Evolutionary conservation across 2,329 filamentous ascomycete species (phyloP), one percentile per base, ranked within the genome.

Genomic region (Penicillium sclerotiorum): DNA sequence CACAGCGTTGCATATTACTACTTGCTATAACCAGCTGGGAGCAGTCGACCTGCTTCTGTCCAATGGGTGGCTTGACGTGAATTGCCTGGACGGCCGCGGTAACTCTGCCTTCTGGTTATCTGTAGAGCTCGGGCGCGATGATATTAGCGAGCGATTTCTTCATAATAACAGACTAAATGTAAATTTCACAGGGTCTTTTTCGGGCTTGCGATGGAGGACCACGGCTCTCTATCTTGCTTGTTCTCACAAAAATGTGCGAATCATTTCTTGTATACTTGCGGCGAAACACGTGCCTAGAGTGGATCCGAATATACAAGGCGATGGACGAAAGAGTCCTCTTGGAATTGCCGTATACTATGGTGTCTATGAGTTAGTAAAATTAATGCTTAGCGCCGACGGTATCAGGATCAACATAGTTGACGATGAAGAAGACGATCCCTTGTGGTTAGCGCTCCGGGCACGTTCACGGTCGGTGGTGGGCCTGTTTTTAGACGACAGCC

Each of bases 71-170:
- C 18, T 47, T 41, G 27, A 47, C 27, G 20, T 47, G 8, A 47
- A 47, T 47, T 40, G 36, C 25, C 18, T n/a, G 27, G 45, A 47
- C 45, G 12, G 27, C 36, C 7, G 7, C n/a, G 45, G 36, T 17
- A 47, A 40, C 25, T 23, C 45, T 33, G 36, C 36, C 27, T 47
- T 47, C 45, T 47, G 45, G 45, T 28, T 40, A 18, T 47, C 45
- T 25, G 18, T 41, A 27, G 12, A 35, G 25, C 45, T 47, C 23
- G 17, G 45, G 18, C 36, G 21, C 21, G 36, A 47, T 27, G 20
- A 47, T 23, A 36, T 47, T 28, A 47, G 45, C 45, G 21, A 47
- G 27, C 45, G 36, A 17, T 47, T 47, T 47, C 45, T 47, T 8
- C 33, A 47, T 35, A 27, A 47, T 13, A 33, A 28, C 36, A 47